Base-by-base conservation (phyloP, 2,329 filamentous ascomycete species). In the Penicillium sp. region DNA sequence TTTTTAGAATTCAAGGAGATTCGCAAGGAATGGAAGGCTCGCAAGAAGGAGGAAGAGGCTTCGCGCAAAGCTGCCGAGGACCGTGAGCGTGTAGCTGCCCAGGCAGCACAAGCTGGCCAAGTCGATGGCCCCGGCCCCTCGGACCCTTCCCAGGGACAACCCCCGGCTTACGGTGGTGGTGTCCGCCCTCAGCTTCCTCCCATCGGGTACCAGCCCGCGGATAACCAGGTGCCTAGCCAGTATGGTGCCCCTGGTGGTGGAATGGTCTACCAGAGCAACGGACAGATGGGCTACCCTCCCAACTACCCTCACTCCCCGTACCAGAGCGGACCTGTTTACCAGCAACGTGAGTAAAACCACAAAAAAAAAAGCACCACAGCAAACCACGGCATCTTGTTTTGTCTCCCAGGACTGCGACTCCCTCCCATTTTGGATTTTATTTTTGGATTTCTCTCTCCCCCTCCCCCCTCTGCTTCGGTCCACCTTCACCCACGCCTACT, bases 21-120 rank as follows among this genome's bases (percentile, higher is more conserved):
- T 54, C 89, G 94, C 58, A 97, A 97, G 71, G 93, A 97, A 69
- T 99, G 94, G 94, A 99, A 97, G 79, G 90, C 90, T 32, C 91
- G 94, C 68, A 97, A 97, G 84, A 99, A 99, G 90, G 94, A 97
- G 72, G 93, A 97, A 65, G 93, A 97, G 61, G 87, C 87, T 45
- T 82, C 85, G 64, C 89, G 92, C 68, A 97, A 97, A 79, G 89
- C 88, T 10, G 90, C 92, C 8, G 93, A 97, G 59, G 92, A 97
- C 68, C 83, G 87, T 59, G 82, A 86, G 56, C 89, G 92, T 54
- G 50, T 86, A 86, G 72, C 83, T 9, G 83, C 81, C 5, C 79
- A 80, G 26, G 79, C 79, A 36, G 65, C 63, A 12, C 69, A 71
- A 53, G 67, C 67, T 43, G 70, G 60, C 60, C 70, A 71, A 49